Evolutionary conservation across 345 rosid species (phyloP).

Genomic region (Populus alba): DNA sequence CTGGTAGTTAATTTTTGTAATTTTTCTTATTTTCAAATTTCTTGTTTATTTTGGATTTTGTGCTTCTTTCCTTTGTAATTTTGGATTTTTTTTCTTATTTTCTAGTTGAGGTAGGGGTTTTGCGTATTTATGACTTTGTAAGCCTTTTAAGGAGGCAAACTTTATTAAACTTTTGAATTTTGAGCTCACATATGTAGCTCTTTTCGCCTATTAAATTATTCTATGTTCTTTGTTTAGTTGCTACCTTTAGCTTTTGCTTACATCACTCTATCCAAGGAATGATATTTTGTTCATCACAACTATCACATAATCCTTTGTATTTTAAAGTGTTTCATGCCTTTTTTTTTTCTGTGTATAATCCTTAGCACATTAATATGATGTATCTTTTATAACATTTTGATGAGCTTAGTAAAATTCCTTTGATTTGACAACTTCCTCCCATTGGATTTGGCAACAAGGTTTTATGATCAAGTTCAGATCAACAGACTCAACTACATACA

Average conservation of each 20-base stretch:
- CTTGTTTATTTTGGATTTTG: too few species aligned
- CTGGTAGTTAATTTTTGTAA: too few species aligned
- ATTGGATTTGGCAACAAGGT: neutral
- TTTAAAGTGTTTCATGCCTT: neutral
- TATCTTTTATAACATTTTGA: conserved; percentile 31
- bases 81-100: too few species aligned
- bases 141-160: too few species aligned
- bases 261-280: neutral
- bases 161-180: too few species aligned
- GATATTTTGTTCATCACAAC: conserved; percentile 4
- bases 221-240: too few species aligned
- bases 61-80: too few species aligned
- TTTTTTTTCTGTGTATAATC: neutral
- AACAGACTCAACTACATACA: neutral
- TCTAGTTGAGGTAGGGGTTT: too few species aligned
- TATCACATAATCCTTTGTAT: neutral
- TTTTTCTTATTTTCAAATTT: too few species aligned
- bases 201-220: too few species aligned
- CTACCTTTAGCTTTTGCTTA: too few species aligned
- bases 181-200: accelerated
- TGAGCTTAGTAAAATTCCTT: conserved; percentile 37
- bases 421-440: conserved; percentile 37
- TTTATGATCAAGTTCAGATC: neutral
- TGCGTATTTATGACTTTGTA: too few species aligned
- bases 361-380: conserved; percentile 43